These are phyloP conservation scores for Calonectria ilicicola DNA, from an alignment of 2,329 filamentous ascomycete species.

Conservation along the genomic window DNA sequence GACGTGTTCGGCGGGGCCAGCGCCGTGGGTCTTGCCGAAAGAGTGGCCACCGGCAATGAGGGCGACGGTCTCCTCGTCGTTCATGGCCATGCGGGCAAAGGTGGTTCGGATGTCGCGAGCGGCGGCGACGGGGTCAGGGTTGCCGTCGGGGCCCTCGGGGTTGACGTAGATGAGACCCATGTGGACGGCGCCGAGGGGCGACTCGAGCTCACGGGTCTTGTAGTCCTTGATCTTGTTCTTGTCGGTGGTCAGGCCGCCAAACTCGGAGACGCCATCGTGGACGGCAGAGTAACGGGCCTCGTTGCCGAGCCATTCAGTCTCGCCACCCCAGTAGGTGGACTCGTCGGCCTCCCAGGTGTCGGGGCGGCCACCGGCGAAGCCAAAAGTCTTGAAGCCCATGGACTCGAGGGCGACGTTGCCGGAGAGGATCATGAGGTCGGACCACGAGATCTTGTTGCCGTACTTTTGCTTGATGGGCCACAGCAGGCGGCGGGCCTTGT, in stretches of 20 bases:
- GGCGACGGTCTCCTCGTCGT: conserved; percentile 83
- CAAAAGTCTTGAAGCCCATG: conserved; percentile 80
- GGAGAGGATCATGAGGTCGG: conserved; percentile 76
- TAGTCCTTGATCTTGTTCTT: conserved; percentile 33
- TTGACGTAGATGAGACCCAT: conserved; percentile 88
- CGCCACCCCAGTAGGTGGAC: conserved; percentile 80
- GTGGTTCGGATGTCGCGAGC: conserved; percentile 79
- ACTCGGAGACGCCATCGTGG: no score
- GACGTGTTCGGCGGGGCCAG: conserved; percentile 59
- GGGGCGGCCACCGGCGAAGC: conserved; percentile 77
- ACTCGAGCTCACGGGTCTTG: conserved; percentile 61
- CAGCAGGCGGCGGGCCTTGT: conserved; percentile 83
- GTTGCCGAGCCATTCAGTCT: conserved; percentile 73
- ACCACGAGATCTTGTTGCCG: conserved; percentile 85
- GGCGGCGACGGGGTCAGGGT: conserved; percentile 75
- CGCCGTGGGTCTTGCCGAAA: conserved; percentile 86
- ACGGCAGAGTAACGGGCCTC: conserved; percentile 70
- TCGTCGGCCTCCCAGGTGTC: conserved; percentile 83
- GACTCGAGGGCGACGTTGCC: conserved; percentile 83
- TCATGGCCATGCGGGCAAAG: conserved; percentile 85
- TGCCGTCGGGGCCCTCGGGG: conserved; percentile 80
- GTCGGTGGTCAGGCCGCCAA: conserved; percentile 47
- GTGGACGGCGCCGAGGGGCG: conserved; percentile 72
- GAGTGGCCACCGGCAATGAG: conserved; percentile 82
- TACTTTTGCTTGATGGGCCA: conserved; percentile 89